Evolutionary conservation across 176 grass and related monocot genomes (phyloP), one percentile per base, ranked within the genome.

Genomic region (Cenchrus purpureus): DNA sequence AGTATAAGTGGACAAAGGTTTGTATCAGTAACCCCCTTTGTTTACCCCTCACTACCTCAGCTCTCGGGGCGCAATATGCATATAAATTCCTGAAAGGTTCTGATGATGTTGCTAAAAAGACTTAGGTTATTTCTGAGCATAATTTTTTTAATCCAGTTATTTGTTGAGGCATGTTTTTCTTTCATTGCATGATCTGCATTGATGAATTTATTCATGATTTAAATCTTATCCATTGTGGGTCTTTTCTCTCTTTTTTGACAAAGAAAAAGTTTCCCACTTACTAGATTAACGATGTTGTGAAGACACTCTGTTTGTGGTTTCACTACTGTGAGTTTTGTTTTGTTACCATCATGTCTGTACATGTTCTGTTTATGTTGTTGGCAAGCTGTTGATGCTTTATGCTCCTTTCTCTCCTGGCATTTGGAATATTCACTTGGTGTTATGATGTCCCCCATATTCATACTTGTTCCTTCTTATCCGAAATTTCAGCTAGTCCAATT

Each of bases 381-480:
- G 40, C 82, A 65, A 40, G 73, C 53, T 86, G 25, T 31, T 71
- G 56, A 72, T 46, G 60, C 79, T 86, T 86, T 86, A 65, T 86
- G 79, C 79, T 65, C 42, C 50, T 67, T 78, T 86, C 73, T 65
- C 73, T 83, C 57, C 65, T 86, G 72, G 34, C 72, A 82, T 83
- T 76, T 75, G 40, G 80, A 87, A 91, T 91, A 91, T 87, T 84
- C 80, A 83, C 31, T 46, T 79, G 75, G 43, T 46, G 75, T n/a
- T 79, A 66, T 20, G 74, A 12, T 59, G 50, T 83, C 60, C 65
- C 1, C 66, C 10, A 13, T 60, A 54, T 64, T 76, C 76, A 81
- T 84, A 65, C 28, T 87, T 87, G 81, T 87, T 91, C 85, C 63
- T 80, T 90, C 84, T 76, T 91, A 87, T 91, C 89, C 62, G 5